Evolutionary conservation across 805 yeast species (phyloP), one percentile per base, ranked within the genome.

Genomic region (Pichia rugopelliculosa): DNA sequence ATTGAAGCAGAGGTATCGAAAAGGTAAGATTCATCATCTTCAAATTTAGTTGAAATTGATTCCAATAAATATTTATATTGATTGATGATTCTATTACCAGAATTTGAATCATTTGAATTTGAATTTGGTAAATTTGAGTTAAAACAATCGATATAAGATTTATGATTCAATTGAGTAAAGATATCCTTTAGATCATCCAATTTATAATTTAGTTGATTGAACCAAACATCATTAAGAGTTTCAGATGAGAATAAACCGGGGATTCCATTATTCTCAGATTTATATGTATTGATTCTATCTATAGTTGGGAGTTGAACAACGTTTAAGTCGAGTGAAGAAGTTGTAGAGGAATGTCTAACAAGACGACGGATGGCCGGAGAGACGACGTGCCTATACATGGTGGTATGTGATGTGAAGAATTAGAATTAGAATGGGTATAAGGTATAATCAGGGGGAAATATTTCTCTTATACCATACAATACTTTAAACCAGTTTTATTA

Each of bases 171-270:
- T 50, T 64, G 56, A 4, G 54, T 53, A 5, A 70, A 59, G 17
- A 61, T 66, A 20, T 59, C 57, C 56, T 76, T 75, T 46, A 79
- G 61, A 22, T 67, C 67, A 4, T 62, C 65, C 6, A 72, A 64
- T 44, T 72, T 70, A 9, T 51, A 30, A 3, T 64, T 61, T 3
- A 73, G 67, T 55, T 79, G 71, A 21, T 70, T 65, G 52, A 65
- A 71, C 77, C 82, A 80, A 3, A 76, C 72, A 49, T 70, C 75
- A 13, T 72, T 58, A n/a, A 79, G 57, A 10, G 80, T 79, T 39
- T 67, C 52, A 1, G 68, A 44, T 4, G 79, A 70, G 47, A 75
- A 68, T 4, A 80, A 60, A 3, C 85, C 85, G 1, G 67, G 64
- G 21, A 80, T 66, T 12, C 79, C 79, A 1, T 57, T 27, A 3